Base-by-base conservation (phyloP, 805 yeast genomes). In the Sugiyamaella qingdaonensis region DNA sequence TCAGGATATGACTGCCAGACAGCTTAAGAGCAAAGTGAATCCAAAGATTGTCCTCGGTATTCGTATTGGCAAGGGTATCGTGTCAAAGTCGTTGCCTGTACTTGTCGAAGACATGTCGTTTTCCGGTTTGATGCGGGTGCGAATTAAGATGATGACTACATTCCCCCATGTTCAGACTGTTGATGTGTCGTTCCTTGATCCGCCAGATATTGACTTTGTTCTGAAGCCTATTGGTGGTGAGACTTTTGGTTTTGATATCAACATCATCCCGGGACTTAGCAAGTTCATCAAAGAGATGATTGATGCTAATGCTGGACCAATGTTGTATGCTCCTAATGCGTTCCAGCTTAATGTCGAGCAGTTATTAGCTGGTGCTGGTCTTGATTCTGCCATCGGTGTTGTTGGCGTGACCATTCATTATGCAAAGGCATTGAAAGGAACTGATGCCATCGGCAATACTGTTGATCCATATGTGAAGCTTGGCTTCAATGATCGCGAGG, bases 151-250 rank as follows among this genome's bases (percentile, higher is more conserved):
- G 84, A 92, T 88, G 86, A 69, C 89, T 2, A 77, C 88, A 9
- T 90, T 86, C 70, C 99, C 99, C 2, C 98, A 94, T 71, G 76
- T 94, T 56, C 95, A 94, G 68, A 91, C 97, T 1, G 84, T 90
- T 19, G 91, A 86, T 64, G 80, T 94, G 31, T 84, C 96, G 14
- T 73, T 95, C 59, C 74, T 90, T 70, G 92, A 88, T 54, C 85
- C 94, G 35, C 97, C 98, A 8, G 79, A 84, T 59, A 81, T 92
- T 68, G 99, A 95, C 70, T 94, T 91, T 67, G 79, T 81, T 52
- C 78, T 88, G 44, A 84, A 79, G 59, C 79, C 86, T n/a, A 75
- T 86, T 49, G 96, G 97, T 56, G 91, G 91, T 60, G 76, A 88
- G 31, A 74, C 85, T 16, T 85, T 92, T 70, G 87, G 91, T 55